A percentile compares a stretch with the other conserved stretches of the same genome.
Evolutionary conservation across 2,329 filamentous ascomycete genomes (phyloP).

Genomic region (Colletotrichum caudatum): DNA sequence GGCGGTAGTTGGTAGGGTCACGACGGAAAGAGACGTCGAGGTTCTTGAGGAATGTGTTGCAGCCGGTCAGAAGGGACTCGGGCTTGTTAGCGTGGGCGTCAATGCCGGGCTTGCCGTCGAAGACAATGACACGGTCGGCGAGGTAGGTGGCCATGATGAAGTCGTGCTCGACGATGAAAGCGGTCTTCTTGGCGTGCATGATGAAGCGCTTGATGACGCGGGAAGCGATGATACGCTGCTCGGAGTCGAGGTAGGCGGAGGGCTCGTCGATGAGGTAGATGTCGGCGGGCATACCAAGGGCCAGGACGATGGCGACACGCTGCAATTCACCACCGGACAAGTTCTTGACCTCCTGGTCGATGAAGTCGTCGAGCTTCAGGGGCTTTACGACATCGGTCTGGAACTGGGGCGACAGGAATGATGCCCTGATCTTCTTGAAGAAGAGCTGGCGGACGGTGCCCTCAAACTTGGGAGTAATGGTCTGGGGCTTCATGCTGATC

Average conservation of each 20-base stretch:
- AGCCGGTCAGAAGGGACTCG: constrained; percentile 92
- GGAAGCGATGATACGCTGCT: constrained; percentile 97
- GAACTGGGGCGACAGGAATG: constrained; percentile 97
- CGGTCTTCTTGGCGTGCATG: constrained; percentile 99
- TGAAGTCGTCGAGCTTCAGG: constrained; percentile 98
- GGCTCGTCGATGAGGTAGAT: constrained; percentile 99
- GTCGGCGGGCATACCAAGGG: constrained; percentile 95
- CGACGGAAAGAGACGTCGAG: constrained; percentile 98
- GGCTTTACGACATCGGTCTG: constrained; percentile 99
- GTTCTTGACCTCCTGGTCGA: constrained; percentile 99
- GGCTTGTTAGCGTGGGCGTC: constrained; percentile 89
- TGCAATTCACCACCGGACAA: constrained; percentile 99
- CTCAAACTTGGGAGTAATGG: constrained; percentile 97
- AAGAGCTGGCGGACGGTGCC: constrained; percentile 97
- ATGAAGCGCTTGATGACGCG: constrained; percentile 99
- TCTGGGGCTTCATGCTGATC: constrained; percentile 99
- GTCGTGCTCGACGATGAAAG: constrained; percentile 99
- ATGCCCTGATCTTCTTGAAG: constrained; percentile 99
- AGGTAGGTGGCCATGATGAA: constrained; percentile 91
- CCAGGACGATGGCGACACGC: constrained; percentile 96
- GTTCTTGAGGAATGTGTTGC: constrained; percentile 97
- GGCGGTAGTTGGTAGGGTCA: constrained; percentile 94
- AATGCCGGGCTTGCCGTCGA: constrained; percentile 92
- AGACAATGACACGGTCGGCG: constrained; percentile 96
- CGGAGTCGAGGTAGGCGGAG: constrained; percentile 96